Evolutionary conservation across 163 green algal species (phyloP).

Genomic region (Coccomyxa subellipsoidea): DNA sequence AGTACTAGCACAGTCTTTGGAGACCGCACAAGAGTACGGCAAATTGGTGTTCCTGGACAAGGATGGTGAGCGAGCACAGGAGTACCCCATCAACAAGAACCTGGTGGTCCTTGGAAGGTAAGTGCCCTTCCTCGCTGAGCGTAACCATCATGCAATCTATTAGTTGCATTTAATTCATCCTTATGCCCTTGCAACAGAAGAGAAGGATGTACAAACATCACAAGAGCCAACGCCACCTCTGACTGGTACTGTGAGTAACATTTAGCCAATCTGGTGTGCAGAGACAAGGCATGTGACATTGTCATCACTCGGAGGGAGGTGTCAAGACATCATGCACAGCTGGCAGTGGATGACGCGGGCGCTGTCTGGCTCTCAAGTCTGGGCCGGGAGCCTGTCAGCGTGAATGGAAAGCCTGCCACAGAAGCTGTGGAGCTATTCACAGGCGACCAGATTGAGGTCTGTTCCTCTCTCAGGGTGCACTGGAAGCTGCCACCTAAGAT

Average conservation of each 20-base stretch:
- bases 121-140: not conserved
- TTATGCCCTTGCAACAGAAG: too few relatives aligned
- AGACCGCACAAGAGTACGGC: slow-evolving; percentile 6
- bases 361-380: slow-evolving; percentile 41
- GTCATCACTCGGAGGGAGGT: slow-evolving; percentile 45
- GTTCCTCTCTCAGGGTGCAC: not conserved
- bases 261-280: slow-evolving; percentile 7
- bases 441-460: slow-evolving; percentile 48
- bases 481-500: too few relatives aligned
- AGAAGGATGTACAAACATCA: too few relatives aligned
- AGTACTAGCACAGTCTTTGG: not conserved
- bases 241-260: not conserved
- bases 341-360: slow-evolving; percentile 38
- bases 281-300: slow-evolving; percentile 51
- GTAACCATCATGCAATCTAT: too few relatives aligned
- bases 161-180: too few relatives aligned
- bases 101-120: not conserved
- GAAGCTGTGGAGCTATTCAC: slow-evolving; percentile 36
- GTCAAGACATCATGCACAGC: slow-evolving; percentile 40
- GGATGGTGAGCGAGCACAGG: not conserved
- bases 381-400: slow-evolving; percentile 39
- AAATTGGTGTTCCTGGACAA: not conserved
- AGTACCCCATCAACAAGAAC: slow-evolving; percentile 8
- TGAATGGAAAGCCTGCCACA: slow-evolving; percentile 41
- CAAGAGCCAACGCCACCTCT: too few relatives aligned